Base-by-base conservation (phyloP, 106 monocot genomes). In the Allium cepa region DNA sequence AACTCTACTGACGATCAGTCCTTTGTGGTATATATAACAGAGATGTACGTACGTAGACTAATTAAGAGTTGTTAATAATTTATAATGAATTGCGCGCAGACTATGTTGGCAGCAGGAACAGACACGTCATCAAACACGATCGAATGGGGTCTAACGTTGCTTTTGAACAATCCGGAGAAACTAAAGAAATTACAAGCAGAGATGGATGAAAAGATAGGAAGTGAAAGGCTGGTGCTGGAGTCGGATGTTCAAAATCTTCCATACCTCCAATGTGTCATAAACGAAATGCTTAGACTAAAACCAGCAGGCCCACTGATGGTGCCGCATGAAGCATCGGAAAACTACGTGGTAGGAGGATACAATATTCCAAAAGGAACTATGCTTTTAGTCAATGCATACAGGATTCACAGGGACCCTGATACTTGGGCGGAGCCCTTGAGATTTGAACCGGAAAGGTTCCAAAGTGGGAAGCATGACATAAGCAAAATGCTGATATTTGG, bases 101-200 rank as follows among this genome's bases (percentile, higher is more conserved):
- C 49, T 65, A 47, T 65, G 16, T 3, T 65, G 50, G 64, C 64
- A 49, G 78, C 66, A 9, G 81, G 81, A 51, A 73, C 60, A 1
- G 75, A 79, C 28, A 76, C 79, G 0, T 17, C 76, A 26, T 45
- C 52, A 0, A 56, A 18, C 0, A 70, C 76, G 0, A 69, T 73
- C 47, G 81, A 81, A 18, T 78, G 77, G 85, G 81, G 68, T 0
- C 64, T 79, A 68, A 59, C 80, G 0, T 66, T 75, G 10, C 69
- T 81, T 9, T 64, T 85, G 16, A 76, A 74, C 72, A 60, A 81
- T 60, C 81, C 81, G 6, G 69, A 75, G 14, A 22, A 16, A 3
- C 9, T 72, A 28, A 47, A 72, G 17, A 78, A 51, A n/a, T 72
- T 49, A 0, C 64, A 64, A 52, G 72, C 45, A 0, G 81, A 85